phyloP scores from a whole-genome alignment of 139 green algal genomes.

The Astrephomene gubernaculifera region DNA sequence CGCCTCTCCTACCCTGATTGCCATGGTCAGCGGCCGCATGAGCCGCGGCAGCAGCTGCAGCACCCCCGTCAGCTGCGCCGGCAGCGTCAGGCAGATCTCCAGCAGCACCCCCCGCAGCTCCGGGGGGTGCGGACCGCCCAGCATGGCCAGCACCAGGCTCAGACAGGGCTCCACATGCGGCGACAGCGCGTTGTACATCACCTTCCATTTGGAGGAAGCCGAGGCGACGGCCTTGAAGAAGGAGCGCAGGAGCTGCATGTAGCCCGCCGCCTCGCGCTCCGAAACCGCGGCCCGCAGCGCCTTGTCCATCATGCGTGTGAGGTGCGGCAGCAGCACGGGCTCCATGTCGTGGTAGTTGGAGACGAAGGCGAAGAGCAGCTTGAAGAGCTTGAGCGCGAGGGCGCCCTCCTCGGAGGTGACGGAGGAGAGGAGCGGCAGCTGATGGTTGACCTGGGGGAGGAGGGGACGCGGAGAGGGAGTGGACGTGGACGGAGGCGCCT shows the following conservation, averaged over 20 bases:
- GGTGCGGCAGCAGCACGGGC: constrained; percentile 38
- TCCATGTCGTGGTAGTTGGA: constrained; percentile 55
- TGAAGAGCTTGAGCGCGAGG: constrained; percentile 70
- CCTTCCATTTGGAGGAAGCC: not conserved
- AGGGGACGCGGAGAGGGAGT: not conserved
- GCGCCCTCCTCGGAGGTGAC: constrained; percentile 49
- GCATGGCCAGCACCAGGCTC: constrained; percentile 68
- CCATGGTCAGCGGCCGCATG: constrained; percentile 86
- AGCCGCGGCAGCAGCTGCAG: constrained; percentile 86
- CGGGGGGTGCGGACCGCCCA: constrained; percentile 71
- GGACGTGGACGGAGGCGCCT: not conserved
- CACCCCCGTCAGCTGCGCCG: constrained; percentile 80
- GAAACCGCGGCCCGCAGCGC: constrained; percentile 20
- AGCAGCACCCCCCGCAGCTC: constrained; percentile 69
- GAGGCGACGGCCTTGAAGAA: constrained; percentile 69
- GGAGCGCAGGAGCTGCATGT: constrained; percentile 72
- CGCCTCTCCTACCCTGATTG: constrained; percentile 63
- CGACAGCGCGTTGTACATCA: constrained; percentile 30
- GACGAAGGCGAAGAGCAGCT: constrained; percentile 69
- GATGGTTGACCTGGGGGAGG: constrained; percentile 26
- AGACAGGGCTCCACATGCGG: constrained; percentile 60
- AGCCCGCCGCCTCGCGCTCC: constrained; percentile 60
- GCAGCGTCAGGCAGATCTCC: constrained; percentile 91
- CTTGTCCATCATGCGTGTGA: constrained; percentile 3
- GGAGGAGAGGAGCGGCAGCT: constrained; percentile 40